Base-by-base conservation (phyloP, 495 filamentous ascomycete genomes). In the Cetradonia linearis region DNA sequence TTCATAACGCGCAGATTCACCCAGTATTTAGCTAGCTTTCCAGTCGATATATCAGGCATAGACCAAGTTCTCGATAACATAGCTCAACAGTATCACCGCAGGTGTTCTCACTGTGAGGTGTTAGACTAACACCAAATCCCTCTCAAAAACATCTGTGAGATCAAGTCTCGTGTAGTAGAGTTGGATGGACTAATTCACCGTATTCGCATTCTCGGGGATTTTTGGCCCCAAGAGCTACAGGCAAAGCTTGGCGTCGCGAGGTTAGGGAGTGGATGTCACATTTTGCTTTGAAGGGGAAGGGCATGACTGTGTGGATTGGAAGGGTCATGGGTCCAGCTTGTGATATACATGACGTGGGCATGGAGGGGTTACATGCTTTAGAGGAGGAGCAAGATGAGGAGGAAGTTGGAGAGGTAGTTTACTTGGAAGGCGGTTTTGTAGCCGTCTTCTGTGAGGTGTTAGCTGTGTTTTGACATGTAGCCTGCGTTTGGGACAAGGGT, bases 401-500 rank as follows among this genome's bases (percentile, higher is more conserved):
- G 61, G 27, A 73, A 74, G 28, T 78, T 75, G 8, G 73, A 70
- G 16, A 80, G 68, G 59, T 77, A 73, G 40, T 74, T 77, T n/a
- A 72, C 67, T 36, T 74, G 72, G 54, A 78, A 79, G 1, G 69
- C 72, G 65, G 68, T 72, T 20, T 78, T 76, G 56, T 72, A 73
- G 1, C 70, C 71, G 58, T 80, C 77, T 11, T 68, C 59, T 23
- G 72, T 73, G 38, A 73, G 73, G n/a, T 54, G 58, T 16, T 74
- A 67, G 20, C 55, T 36, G 18, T 47, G 53, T 36, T 68, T 63
- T 25, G 75, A 72, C 59, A 72, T 69, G 58, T 63, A 74, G 0
- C 67, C 74, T 1, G 77, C 76, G 40, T 76, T 73, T 53, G 76
- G 70, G 10, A 81, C 67, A 8, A 79, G 67, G 20, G 73, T 72